Conservation (phyloP, 495 filamentous ascomycete species). For the Penicillium dipodomyicola region DNA sequence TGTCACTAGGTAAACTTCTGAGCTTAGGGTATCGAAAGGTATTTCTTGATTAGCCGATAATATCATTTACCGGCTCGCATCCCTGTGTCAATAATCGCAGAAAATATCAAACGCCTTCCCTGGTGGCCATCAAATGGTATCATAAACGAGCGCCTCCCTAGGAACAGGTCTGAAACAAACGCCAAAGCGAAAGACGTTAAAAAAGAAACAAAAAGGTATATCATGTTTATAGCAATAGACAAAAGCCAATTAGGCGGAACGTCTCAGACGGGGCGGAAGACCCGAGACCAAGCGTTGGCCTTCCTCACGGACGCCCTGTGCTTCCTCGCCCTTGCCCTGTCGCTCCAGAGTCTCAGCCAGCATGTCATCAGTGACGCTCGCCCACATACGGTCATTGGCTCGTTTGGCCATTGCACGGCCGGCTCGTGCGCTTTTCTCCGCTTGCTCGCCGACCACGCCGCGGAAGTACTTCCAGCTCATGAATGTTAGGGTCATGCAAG, state of each 20-base stretch:
- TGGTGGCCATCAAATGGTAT: conserved; percentile 33
- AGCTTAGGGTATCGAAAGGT: background rate
- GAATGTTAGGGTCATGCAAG: conserved; percentile 76
- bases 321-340: conserved; percentile 66
- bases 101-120: conserved; percentile 19
- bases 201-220: conserved; percentile 14
- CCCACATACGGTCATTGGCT: conserved; percentile 78
- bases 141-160: conserved; percentile 23
- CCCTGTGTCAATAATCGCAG: background rate
- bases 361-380: conserved; percentile 78
- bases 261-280: conserved; percentile 45
- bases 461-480: conserved; percentile 86
- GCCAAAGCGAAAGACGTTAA: conserved; percentile 1
- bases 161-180: conserved; percentile 14
- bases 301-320: conserved; percentile 44
- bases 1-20: background rate
- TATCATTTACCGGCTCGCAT: background rate
- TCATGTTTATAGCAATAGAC: conserved; percentile 7
- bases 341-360: conserved; percentile 70
- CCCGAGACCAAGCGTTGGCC: conserved; percentile 44
- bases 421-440: conserved; percentile 80
- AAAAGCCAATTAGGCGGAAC: conserved; percentile 21
- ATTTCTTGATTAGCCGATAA: background rate
- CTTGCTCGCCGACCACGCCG: conserved; percentile 82
- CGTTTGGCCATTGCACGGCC: conserved; percentile 71